A percentile compares a stretch with the other conserved stretches of the same genome.
These are phyloP conservation scores for Staphylotrichum tortipilum DNA, from an alignment of 495 filamentous ascomycete genomes.

Conservation along the genomic window DNA sequence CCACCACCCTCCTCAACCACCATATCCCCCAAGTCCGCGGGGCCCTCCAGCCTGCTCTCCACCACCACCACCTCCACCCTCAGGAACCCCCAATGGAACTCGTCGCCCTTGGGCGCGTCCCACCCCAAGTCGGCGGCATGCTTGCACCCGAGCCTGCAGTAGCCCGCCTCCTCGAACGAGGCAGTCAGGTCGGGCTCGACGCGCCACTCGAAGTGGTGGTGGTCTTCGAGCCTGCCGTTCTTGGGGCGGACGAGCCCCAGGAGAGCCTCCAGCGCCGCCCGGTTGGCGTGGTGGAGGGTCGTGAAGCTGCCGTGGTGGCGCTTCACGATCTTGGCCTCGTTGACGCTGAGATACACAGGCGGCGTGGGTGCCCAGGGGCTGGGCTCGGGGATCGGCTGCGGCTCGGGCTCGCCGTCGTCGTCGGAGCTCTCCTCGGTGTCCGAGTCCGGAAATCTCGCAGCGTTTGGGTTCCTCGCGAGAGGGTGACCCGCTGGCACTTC, in stretches of 20 bases:
- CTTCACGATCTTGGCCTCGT: not conserved
- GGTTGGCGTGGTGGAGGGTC: slow-evolving; percentile 7
- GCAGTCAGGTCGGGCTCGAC: not conserved
- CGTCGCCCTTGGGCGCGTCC: not conserved
- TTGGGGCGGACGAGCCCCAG: slow-evolving; percentile 1
- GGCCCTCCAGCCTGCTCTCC: slow-evolving; percentile 8
- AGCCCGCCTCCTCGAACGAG: not conserved
- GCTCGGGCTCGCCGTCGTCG: no score
- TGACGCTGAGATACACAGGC: not conserved
- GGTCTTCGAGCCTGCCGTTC: slow-evolving; percentile 1
- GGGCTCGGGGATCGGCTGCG: no score
- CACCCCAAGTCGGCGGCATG: slow-evolving; percentile 5
- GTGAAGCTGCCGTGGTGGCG: slow-evolving; percentile 14
- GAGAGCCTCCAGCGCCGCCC: not conserved
- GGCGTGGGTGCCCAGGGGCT: not conserved
- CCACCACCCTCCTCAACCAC: slow-evolving; percentile 4
- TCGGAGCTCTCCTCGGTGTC: no score
- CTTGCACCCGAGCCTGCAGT: not conserved
- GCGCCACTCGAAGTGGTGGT: not conserved
- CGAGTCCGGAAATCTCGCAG: no score
- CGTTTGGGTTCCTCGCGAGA: no score
- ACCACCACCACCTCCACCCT: slow-evolving; percentile 9
- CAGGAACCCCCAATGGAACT: slow-evolving; percentile 14
- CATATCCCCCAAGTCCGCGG: slow-evolving; percentile 16
- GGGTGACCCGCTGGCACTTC: no score